These are phyloP conservation scores for Boletus huronensis DNA, from an alignment of 768 basidiomycete genomes.

Conservation along the genomic window DNA sequence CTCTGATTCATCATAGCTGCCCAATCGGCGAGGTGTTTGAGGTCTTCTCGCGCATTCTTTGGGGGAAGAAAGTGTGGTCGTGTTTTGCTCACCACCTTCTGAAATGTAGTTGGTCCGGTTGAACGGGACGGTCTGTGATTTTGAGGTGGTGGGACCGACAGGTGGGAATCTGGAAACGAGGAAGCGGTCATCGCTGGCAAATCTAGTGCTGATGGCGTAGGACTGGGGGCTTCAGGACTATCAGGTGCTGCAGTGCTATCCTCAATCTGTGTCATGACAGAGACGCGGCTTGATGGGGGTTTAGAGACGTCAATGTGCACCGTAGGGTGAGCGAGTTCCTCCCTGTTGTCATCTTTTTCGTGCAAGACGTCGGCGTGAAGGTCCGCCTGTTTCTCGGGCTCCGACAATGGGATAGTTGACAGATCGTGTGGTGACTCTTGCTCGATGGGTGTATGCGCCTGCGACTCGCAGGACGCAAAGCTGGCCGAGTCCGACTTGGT, in stretches of 20 bases:
- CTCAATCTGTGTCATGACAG: constrained; percentile 3
- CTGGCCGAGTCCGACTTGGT: constrained; percentile 18
- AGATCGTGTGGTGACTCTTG: constrained; percentile 14
- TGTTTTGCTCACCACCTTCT: constrained; percentile 80
- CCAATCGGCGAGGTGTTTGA: constrained; percentile 83
- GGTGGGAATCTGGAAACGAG: constrained; percentile 26
- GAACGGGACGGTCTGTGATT: constrained; percentile 49
- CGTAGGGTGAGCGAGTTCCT: constrained; percentile 33
- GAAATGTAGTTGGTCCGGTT: constrained; percentile 64
- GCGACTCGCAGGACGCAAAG: constrained; percentile 18
- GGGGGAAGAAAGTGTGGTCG: constrained; percentile 85
- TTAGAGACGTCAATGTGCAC: constrained; percentile 46
- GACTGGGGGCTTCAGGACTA: background rate
- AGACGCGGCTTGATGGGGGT: constrained; percentile 31
- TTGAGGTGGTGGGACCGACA: constrained; percentile 12
- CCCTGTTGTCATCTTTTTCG: constrained; percentile 2
- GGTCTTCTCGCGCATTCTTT: constrained; percentile 71
- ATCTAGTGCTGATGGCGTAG: constrained; percentile 14
- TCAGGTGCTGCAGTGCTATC: background rate
- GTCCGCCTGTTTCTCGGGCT: background rate
- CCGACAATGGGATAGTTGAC: constrained; percentile 26
- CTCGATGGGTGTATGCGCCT: constrained; percentile 21
- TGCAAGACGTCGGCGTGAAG: background rate
- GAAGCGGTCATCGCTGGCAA: constrained; percentile 29
- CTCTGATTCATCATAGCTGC: constrained; percentile 85